Evolutionary conservation across 495 filamentous ascomycete genomes (phyloP), one percentile per base, ranked within the genome.

Genomic region (Hapsidospora chrysogenum): DNA sequence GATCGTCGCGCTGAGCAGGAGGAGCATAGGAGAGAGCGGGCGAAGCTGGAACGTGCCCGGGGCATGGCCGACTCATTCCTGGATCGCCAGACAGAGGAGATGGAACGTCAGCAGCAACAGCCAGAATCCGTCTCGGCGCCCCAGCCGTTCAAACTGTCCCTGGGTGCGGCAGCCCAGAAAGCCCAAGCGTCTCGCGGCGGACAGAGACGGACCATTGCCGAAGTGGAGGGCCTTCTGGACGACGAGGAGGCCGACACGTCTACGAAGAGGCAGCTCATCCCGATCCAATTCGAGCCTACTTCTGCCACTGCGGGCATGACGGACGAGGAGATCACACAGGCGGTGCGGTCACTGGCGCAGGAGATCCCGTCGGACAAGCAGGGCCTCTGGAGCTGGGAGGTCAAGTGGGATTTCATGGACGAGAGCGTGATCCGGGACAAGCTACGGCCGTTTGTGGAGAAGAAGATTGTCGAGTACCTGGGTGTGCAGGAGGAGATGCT

Each of bases 401-500:
- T 99, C 57, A 80, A 86, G 43, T 99, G 86, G 87, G 80, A 93
- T 20, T 87, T 78, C 61, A 72, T 99, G 42, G 85, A 93, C 52
- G 78, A 87, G 29, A 72, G 66, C 10, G 68, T 92, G 15, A 71
- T 96, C 41, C 70, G 67, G 44, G 81, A 93, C 43, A 85, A 95
- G 55, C 70, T 99, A 48, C 76, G 78, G 51, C 85, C 86, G 10
- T 96, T 94, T 55, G 84, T 95, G 34, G 87, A 92, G 64, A 93
- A 93, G 71, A 96, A 94, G 67, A 81, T 96, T 37, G 75, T 96
- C 39, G 92, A 96, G 52, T 92, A 85, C 49, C 64, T 99, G 27
- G 89, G 89, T 36, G 82, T 99, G 36, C 85, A 95, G 56, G 89
- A 99, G 59, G 82, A 94, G 58, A 77, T 93, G 60, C 61, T 96